Conservation (phyloP, 2,329 filamentous ascomycete species). For the Bipolaris zeicola region DNA sequence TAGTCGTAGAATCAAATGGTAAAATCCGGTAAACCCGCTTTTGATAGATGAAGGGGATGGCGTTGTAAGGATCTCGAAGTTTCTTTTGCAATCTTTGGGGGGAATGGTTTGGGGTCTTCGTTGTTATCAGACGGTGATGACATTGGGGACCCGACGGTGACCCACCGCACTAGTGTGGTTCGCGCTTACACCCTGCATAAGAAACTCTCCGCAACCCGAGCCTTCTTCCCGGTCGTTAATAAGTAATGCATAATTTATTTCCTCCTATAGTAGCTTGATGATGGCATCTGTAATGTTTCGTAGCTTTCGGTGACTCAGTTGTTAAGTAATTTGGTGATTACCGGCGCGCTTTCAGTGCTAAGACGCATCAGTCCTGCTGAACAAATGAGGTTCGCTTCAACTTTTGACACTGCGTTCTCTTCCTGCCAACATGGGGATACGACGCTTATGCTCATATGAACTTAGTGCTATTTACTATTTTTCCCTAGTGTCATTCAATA, state of each 20-base stretch:
- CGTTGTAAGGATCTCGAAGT: not conserved
- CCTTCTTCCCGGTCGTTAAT: not conserved
- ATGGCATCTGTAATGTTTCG: no score
- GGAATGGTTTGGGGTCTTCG: not conserved
- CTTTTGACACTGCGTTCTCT: no score
- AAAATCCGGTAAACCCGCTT: not conserved
- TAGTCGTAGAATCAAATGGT: not conserved
- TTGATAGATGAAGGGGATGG: not conserved
- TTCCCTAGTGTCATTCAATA: no score
- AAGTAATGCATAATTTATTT: not conserved
- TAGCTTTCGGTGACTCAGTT: no score
- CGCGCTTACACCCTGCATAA: slow-evolving; percentile 14
- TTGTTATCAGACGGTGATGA: slow-evolving; percentile 13
- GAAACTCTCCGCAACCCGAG: slow-evolving; percentile 3
- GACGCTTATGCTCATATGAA: no score
- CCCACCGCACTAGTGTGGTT: slow-evolving; percentile 11
- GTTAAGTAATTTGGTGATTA: no score
- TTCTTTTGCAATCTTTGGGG: not conserved
- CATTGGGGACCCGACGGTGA: slow-evolving; percentile 13
- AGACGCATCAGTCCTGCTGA: no score
- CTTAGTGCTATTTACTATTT: no score
- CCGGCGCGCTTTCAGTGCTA: no score
- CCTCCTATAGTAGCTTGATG: not conserved
- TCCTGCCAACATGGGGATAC: no score
- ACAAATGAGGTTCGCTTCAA: no score